Evolutionary conservation across 306 rosid species (phyloP).

Genomic region (Parietaria judaica): DNA sequence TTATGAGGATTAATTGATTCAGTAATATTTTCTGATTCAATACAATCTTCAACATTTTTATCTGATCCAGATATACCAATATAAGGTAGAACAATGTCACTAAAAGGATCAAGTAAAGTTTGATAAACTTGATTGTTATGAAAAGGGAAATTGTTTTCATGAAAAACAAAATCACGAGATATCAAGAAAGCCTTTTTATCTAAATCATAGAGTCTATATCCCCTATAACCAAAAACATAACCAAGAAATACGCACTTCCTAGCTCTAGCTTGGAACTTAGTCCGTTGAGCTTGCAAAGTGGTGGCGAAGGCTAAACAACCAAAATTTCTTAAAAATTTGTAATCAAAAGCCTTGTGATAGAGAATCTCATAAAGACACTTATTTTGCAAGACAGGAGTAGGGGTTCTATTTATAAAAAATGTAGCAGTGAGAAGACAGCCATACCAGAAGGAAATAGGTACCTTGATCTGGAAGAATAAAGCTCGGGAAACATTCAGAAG

Average conservation of each 20-base stretch:
- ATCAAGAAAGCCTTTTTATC: not conserved
- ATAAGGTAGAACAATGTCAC: not conserved
- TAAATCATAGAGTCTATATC: not conserved
- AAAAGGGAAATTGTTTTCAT: not conserved
- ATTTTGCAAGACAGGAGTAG: not conserved
- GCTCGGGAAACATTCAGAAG: too few relatives aligned
- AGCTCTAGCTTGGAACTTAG: not conserved
- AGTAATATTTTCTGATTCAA: too few relatives aligned
- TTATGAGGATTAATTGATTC: too few relatives aligned
- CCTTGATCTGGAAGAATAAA: too few relatives aligned
- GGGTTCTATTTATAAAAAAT: not conserved
- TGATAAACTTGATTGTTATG: not conserved
- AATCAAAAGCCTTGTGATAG: not conserved
- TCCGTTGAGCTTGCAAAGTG: not conserved
- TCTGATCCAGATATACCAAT: too few relatives aligned
- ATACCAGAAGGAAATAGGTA: too few relatives aligned
- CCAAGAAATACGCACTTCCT: not conserved
- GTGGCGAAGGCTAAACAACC: not conserved
- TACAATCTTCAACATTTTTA: too few relatives aligned
- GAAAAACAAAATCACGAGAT: constrained; percentile 3
- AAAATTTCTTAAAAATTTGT: not conserved
- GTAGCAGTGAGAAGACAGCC: too few relatives aligned
- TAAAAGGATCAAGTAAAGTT: not conserved
- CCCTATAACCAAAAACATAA: not conserved
- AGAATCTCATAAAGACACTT: not conserved